These are phyloP conservation scores for Beauveria sp. DNA, from an alignment of 2,329 filamentous ascomycete genomes.

Conservation along the genomic window DNA sequence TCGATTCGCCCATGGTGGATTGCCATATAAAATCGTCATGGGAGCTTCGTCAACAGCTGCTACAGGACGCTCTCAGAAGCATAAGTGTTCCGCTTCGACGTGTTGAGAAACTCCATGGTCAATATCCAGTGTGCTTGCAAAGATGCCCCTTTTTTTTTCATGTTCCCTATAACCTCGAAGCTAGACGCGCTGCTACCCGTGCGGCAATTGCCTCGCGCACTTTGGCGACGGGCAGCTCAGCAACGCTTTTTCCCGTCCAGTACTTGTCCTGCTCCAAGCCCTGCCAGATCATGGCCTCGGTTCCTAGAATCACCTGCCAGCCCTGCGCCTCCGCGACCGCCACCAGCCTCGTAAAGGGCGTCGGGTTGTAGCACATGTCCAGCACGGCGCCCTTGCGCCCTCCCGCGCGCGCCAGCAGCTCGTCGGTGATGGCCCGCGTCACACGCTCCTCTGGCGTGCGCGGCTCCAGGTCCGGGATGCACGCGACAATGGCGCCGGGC, in stretches of 20 bases:
- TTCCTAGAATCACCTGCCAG: slow-evolving; percentile 70
- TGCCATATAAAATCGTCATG: too few species aligned
- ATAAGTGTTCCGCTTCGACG: too few species aligned
- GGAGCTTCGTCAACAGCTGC: too few species aligned
- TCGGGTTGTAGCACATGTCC: slow-evolving; percentile 80
- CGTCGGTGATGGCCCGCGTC: slow-evolving; percentile 48
- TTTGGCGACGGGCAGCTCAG: slow-evolving; percentile 51
- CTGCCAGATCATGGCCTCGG: slow-evolving; percentile 71
- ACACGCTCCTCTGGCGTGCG: slow-evolving; percentile 53
- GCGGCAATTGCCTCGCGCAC: slow-evolving; percentile 46
- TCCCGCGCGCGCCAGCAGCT: slow-evolving; percentile 34
- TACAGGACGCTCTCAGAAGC: too few species aligned
- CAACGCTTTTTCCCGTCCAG: slow-evolving; percentile 57
- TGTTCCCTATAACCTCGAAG: slow-evolving; percentile 20
- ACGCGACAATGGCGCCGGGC: slow-evolving; percentile 63
- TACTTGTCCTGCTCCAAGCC: slow-evolving; percentile 59
- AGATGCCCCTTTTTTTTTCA: too few species aligned
- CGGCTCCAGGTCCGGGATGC: slow-evolving; percentile 71
- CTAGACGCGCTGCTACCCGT: slow-evolving; percentile 28
- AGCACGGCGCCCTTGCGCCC: slow-evolving; percentile 58
- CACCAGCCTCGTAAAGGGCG: slow-evolving; percentile 59
- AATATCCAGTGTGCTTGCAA: too few species aligned
- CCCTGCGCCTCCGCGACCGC: slow-evolving; percentile 51
- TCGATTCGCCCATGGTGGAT: too few species aligned
- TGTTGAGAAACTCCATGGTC: too few species aligned